phyloP scores from a whole-genome alignment of 768 basidiomycete genomes.

The Mycena chlorophos region DNA sequence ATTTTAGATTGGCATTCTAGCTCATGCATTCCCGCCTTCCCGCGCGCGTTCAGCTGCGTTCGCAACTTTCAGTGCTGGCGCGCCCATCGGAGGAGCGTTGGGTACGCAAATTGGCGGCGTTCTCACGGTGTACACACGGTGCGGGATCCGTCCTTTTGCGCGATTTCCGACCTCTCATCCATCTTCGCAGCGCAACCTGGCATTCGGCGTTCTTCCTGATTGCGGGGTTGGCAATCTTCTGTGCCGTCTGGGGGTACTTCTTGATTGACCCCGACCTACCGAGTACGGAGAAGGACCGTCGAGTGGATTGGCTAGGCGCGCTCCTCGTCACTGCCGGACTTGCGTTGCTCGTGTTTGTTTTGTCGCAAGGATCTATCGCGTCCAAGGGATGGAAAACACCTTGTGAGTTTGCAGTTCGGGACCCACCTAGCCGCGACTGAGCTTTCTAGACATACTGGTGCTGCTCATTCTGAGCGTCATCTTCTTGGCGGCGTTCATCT shows the following conservation, averaged over 20 bases:
- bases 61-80: slow-evolving; percentile 68
- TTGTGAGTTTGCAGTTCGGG: slow-evolving; percentile 17
- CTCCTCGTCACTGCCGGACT: slow-evolving; percentile 61
- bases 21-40: slow-evolving; percentile 56
- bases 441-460: slow-evolving; percentile 57
- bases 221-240: slow-evolving; percentile 45
- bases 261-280: slow-evolving; percentile 50
- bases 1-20: slow-evolving; percentile 60
- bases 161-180: neutral
- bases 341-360: slow-evolving; percentile 66
- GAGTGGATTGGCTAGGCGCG: slow-evolving; percentile 78
- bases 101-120: slow-evolving; percentile 61
- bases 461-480: slow-evolving; percentile 61
- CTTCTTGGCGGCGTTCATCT: slow-evolving; percentile 52
- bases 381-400: slow-evolving; percentile 57
- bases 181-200: slow-evolving; percentile 43
- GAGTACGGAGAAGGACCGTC: slow-evolving; percentile 30
- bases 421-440: slow-evolving; percentile 3
- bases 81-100: slow-evolving; percentile 62
- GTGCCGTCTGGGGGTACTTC: slow-evolving; percentile 41
- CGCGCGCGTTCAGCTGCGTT: slow-evolving; percentile 62
- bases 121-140: slow-evolving; percentile 42
- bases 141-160: neutral
- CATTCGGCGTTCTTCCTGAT: slow-evolving; percentile 46
- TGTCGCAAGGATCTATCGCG: slow-evolving; percentile 63